These are phyloP conservation scores for Tricholomella constricta DNA, from an alignment of 768 basidiomycete species.

Conservation along the genomic window DNA sequence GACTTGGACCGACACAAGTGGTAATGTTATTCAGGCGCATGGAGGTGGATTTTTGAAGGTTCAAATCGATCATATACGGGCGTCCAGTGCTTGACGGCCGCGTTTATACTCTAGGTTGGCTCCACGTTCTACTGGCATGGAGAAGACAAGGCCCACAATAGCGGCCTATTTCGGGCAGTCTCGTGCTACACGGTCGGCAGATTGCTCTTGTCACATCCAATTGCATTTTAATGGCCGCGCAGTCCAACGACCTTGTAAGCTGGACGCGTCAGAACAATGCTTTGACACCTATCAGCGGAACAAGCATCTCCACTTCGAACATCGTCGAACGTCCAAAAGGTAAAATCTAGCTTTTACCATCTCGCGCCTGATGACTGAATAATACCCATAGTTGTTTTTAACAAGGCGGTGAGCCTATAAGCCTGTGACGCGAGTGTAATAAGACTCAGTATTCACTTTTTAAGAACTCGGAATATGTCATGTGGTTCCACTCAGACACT, in stretches of 20 bases:
- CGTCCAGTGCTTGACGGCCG: background rate
- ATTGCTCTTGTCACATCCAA: background rate
- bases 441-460: background rate
- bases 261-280: slow-evolving; percentile 66
- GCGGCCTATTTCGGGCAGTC: slow-evolving; percentile 57
- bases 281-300: slow-evolving; percentile 51
- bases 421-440: background rate
- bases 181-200: slow-evolving; percentile 52
- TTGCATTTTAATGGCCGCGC: background rate
- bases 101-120: slow-evolving; percentile 38
- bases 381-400: slow-evolving; percentile 47
- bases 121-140: slow-evolving; percentile 64
- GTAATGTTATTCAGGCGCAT: slow-evolving; percentile 64
- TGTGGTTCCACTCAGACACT: slow-evolving; percentile 72
- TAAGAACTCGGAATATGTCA: slow-evolving; percentile 63
- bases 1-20: slow-evolving; percentile 61
- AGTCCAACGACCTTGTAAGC: slow-evolving; percentile 52
- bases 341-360: slow-evolving; percentile 16
- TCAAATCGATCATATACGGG: background rate
- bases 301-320: slow-evolving; percentile 57
- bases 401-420: slow-evolving; percentile 39
- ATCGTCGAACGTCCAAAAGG: slow-evolving; percentile 69
- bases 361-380: background rate
- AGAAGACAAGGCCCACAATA: slow-evolving; percentile 62
- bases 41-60: slow-evolving; percentile 63